These are phyloP conservation scores for Heterobasidion irregulare DNA, from an alignment of 1,284 basidiomycete genomes.

Conservation along the genomic window DNA sequence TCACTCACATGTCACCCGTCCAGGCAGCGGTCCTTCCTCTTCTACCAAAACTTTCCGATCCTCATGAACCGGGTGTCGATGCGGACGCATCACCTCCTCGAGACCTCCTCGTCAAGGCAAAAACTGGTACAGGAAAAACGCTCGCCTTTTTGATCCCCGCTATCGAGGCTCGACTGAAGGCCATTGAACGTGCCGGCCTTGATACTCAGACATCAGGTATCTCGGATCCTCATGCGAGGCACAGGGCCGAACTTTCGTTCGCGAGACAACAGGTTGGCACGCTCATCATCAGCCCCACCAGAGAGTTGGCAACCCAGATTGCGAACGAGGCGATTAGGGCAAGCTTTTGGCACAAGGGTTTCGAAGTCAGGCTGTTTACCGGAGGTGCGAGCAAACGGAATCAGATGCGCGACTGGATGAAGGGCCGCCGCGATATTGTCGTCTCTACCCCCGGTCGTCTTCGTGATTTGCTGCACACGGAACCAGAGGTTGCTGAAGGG, in stretches of 20 bases:
- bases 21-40: slow-evolving; percentile 75
- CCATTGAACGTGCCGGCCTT: slow-evolving; percentile 33
- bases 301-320: slow-evolving; percentile 93
- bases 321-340: slow-evolving; percentile 78
- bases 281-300: slow-evolving; percentile 88
- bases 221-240: slow-evolving; percentile 23
- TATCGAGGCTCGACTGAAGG: slow-evolving; percentile 64
- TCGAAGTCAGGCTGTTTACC: slow-evolving; percentile 72
- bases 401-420: slow-evolving; percentile 66
- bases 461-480: slow-evolving; percentile 67
- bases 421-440: slow-evolving; percentile 73
- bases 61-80: slow-evolving; percentile 27
- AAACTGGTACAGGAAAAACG: slow-evolving; percentile 92
- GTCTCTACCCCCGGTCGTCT: slow-evolving; percentile 92
- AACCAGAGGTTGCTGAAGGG: slow-evolving; percentile 46
- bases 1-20: slow-evolving; percentile 76
- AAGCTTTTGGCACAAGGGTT: slow-evolving; percentile 52
- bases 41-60: slow-evolving; percentile 48
- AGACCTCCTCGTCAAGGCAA: slow-evolving; percentile 77
- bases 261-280: slow-evolving; percentile 54
- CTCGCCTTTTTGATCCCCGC: slow-evolving; percentile 87
- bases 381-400: slow-evolving; percentile 67
- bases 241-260: slow-evolving; percentile 26
- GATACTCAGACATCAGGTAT: slow-evolving; percentile 33
- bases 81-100: slow-evolving; percentile 26